Evolutionary conservation across 192 early-diverging fungal species (phyloP), one percentile per base, ranked within the genome.

Genomic region (Backusella mclennaniae): DNA sequence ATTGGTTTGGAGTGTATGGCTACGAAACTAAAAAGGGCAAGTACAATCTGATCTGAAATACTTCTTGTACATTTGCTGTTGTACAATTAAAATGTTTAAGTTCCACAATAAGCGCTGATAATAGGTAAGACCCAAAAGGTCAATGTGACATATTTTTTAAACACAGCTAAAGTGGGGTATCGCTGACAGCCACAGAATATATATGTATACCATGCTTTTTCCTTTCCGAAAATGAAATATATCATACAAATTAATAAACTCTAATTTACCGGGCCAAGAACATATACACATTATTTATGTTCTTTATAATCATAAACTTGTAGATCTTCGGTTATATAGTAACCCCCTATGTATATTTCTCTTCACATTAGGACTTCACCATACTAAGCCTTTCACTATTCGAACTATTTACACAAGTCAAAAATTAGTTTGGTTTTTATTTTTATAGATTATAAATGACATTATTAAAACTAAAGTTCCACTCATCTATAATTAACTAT

Each of bases 11-110:
- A 29, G 26, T 63, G 12, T 63, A 29, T 63, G 11, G 56, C 9
- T 63, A 63, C 56, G 56, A 63, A 63, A 3, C 56, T 63, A 63
- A 63, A 63, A 63, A 63, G 11, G 26, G 56, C 56, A 63, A 63
- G 56, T 59, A 59, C 53, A 59, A 59, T 59, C 53, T 59, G 53
- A 59, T 59, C 53, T 59, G 23, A 11, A 59, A 59, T 12, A 59
- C n/a, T 12, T 59, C 53, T 26, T 59, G 21, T 59, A 59, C 53
- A 59, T 26, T 59, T 11, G 11, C 7, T 11, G 53, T 59, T 23
- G 53, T 59, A 59, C 53, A 59, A 49, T 49, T 49, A 49, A 49
- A 26, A 26, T 8, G 23, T 26, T 59, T 4, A 12, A 59, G 53
- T 59, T 59, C 21, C 53, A 59, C 53, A 59, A 59, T 59, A 59